Conservation (phyloP, 2,329 filamentous ascomycete genomes). For the Trematosphaeria pertusa region DNA sequence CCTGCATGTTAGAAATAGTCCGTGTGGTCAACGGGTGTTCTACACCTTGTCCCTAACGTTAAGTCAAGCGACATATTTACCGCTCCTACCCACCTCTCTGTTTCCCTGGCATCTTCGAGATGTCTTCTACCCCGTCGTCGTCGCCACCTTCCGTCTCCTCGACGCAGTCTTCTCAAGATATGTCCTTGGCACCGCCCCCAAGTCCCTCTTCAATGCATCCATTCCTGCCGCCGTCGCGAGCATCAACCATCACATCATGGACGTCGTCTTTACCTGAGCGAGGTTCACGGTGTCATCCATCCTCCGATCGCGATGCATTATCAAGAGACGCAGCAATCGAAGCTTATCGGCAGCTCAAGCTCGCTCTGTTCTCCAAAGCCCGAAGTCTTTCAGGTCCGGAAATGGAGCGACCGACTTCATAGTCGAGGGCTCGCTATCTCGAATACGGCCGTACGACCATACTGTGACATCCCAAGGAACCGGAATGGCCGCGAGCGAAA, state of each 20-base stretch:
- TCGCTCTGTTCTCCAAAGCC: conserved; percentile 47
- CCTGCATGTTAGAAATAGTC: conserved; percentile 6
- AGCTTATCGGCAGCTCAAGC: conserved; percentile 43
- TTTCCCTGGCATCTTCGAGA: conserved; percentile 8
- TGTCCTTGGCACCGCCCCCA: conserved; percentile 20
- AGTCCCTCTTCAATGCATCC: conserved; percentile 28
- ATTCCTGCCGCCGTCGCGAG: conserved; percentile 35
- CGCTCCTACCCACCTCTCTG: no score
- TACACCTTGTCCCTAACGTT: no score
- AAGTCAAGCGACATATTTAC: no score
- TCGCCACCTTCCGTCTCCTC: conserved; percentile 24
- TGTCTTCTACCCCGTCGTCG: conserved; percentile 18
- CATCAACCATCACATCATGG: conserved; percentile 42
- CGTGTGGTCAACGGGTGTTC: conserved; percentile 14
- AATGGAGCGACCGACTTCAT: no score
- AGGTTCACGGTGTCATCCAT: conserved; percentile 8
- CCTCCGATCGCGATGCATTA: conserved; percentile 21
- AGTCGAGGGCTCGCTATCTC: no score
- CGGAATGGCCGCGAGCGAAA: no score
- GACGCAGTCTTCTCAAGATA: conserved; percentile 23
- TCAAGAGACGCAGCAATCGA: conserved; percentile 40
- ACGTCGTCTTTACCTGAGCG: conserved; percentile 35
- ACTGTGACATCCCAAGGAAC: no score
- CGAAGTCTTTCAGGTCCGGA: neutral
- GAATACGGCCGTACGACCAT: no score